Evolutionary conservation across 805 yeast species (phyloP), one percentile per base, ranked within the genome.

Genomic region (Tetrapisispora arboricola): DNA sequence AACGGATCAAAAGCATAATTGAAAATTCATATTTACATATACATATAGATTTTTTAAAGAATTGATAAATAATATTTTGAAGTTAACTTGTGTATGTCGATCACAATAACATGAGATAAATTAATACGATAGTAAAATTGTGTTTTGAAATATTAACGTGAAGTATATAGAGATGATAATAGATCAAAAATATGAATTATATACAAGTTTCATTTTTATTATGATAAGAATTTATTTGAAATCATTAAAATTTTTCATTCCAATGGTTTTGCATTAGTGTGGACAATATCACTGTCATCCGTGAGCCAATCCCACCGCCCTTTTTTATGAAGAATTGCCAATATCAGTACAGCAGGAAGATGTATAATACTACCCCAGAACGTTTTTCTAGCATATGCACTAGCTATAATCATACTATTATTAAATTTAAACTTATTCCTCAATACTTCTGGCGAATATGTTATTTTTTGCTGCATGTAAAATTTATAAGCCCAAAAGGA

Each of bases 291-390:
- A 6, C 41, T 61, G 4, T 49, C 44, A 13, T 61, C 66, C 38
- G 68, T 68, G 20, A 80, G 51, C 68, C 84, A 71, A 56, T 87
- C 95, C 96, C 96, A 90, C 58, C 87, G 86, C 6, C 96, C 96
- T 58, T 80, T 80, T 63, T 92, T 92, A 62, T 92, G 97, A 39
- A 92, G 60, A 87, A 92, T 90, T 1, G 97, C 96, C 45, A 92
- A 66, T 16, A 87, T 80, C 40, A 92, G 66, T 13, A 94, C 81
- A 0, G 83, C 88, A 0, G 99, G 98, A 35, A 92, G 65, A 52
- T 92, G 97, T 78, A 90, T 77, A 1, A 92, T 95, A 21, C 95
- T 82, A 30, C 94, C 85, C 94, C 95, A 84, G 60, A 92, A 92
- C 32, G 88, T 71, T 57, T 80, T 81, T 45, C 84, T 78, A 1